Evolutionary conservation across 2,329 filamentous ascomycete genomes (phyloP).

Genomic region (Nothomitra cinnamomea): DNA sequence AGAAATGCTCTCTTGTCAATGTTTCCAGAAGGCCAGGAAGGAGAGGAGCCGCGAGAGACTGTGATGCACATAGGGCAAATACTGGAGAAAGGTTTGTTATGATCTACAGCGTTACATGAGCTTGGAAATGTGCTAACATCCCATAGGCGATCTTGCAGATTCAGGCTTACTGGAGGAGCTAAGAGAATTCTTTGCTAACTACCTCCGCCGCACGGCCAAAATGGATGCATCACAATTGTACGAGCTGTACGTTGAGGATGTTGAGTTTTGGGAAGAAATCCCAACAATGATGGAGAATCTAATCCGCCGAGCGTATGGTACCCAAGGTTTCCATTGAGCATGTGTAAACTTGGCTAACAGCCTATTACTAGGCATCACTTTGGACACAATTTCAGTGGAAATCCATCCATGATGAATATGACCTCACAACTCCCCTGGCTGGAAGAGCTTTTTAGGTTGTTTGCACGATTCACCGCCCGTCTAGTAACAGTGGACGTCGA

Average conservation of each 20-base stretch:
- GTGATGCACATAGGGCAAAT: conserved; percentile 3
- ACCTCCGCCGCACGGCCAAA: neutral
- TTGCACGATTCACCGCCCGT: conserved; percentile 32
- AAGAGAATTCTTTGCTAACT: conserved; percentile 31
- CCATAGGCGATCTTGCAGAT: neutral
- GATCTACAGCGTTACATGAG: neutral
- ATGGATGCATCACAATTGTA: conserved; percentile 18
- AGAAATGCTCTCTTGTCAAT: neutral
- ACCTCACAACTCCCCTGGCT: conserved; percentile 13
- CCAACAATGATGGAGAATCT: conserved; percentile 32
- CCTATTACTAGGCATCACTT: neutral
- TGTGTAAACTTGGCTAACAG: neutral
- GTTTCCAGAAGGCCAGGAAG: conserved; percentile 5
- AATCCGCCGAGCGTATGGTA: conserved; percentile 26
- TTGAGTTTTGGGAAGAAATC: conserved; percentile 34
- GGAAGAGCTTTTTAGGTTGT: conserved; percentile 26
- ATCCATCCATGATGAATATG: conserved; percentile 12
- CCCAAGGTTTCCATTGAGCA: neutral
- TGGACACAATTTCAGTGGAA: conserved; percentile 17
- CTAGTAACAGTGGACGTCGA: conserved; percentile 34
- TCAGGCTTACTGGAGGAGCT: conserved; percentile 17
- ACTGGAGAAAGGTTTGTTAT: conserved; percentile 4
- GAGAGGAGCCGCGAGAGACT: conserved; percentile 3
- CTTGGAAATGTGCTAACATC: neutral
- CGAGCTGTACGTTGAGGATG: conserved; percentile 29